phyloP scores from a whole-genome alignment of 768 basidiomycete genomes.

The Kwoniella sp. region DNA sequence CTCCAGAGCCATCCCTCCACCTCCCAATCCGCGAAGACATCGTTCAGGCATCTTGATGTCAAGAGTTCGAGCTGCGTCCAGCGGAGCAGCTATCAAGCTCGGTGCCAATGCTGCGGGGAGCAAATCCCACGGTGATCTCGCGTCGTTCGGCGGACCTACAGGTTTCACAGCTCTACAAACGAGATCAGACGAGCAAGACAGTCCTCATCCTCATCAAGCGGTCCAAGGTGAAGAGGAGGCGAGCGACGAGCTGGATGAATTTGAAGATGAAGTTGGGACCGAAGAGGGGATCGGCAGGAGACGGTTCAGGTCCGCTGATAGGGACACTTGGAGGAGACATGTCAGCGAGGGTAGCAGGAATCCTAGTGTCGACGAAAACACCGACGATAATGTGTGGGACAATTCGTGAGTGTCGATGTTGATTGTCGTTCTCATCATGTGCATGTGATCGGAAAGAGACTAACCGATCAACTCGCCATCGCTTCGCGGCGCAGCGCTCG shows the following conservation, averaged over 20 bases:
- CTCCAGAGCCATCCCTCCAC: conserved; percentile 39
- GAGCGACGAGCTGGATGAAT: conserved; percentile 13
- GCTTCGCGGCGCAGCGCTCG: conserved; percentile 39
- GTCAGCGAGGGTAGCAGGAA: conserved; percentile 35
- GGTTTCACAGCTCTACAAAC: conserved; percentile 9
- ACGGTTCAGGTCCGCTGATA: conserved; percentile 13
- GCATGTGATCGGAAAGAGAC: too few species aligned
- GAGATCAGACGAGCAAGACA: neutral
- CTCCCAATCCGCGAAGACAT: conserved; percentile 48
- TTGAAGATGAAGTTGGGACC: conserved; percentile 8
- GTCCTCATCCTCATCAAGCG: neutral
- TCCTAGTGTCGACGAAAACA: conserved; percentile 23
- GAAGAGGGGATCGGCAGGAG: conserved; percentile 10
- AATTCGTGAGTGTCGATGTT: conserved; percentile 44
- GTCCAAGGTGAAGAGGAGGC: conserved; percentile 18
- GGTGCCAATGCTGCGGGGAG: conserved; percentile 24
- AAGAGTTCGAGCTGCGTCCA: conserved; percentile 38
- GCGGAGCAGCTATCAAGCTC: conserved; percentile 24
- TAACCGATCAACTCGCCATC: too few species aligned
- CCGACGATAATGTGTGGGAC: conserved; percentile 37
- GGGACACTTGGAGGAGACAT: conserved; percentile 31
- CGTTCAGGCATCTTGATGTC: conserved; percentile 52
- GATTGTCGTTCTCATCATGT: too few species aligned
- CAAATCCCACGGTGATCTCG: conserved; percentile 41
- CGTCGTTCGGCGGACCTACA: conserved; percentile 13